Conservation (phyloP, 345 rosid genomes). For the Isatis tinctoria region DNA sequence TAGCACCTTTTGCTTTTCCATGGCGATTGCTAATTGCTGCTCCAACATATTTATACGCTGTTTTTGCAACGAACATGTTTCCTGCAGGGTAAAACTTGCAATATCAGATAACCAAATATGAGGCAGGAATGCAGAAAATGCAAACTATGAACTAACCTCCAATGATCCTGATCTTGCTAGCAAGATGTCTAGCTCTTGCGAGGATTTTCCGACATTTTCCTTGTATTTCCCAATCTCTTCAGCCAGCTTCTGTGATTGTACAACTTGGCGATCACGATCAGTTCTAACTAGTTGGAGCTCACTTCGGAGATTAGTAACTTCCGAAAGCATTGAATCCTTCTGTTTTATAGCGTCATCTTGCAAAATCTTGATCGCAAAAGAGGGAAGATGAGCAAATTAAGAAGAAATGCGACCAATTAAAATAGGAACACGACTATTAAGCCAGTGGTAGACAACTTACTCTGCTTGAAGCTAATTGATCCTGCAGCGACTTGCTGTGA, state of each 20-base stretch:
- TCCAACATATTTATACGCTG: slow-evolving; percentile 59
- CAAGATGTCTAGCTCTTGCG: slow-evolving; percentile 56
- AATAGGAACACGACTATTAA: background rate
- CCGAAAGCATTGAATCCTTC: slow-evolving; percentile 57
- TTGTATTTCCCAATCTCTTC: slow-evolving; percentile 50
- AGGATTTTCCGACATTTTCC: slow-evolving; percentile 67
- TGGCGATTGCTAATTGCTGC: slow-evolving; percentile 56
- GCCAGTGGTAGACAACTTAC: slow-evolving; percentile 35
- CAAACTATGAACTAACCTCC: slow-evolving; percentile 52
- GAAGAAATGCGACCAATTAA: background rate
- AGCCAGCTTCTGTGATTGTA: slow-evolving; percentile 49
- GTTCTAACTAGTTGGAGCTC: slow-evolving; percentile 80
- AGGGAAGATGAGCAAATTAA: background rate
- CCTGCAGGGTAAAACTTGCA: slow-evolving; percentile 41
- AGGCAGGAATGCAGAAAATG: background rate
- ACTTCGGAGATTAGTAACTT: slow-evolving; percentile 62
- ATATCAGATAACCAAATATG: slow-evolving; percentile 3
- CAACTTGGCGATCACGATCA: slow-evolving; percentile 71
- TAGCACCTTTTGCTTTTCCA: slow-evolving; percentile 75
- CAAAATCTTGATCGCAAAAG: slow-evolving; percentile 41
- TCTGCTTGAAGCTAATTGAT: slow-evolving; percentile 64
- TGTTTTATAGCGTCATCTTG: slow-evolving; percentile 70
- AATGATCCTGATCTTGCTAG: slow-evolving; percentile 50
- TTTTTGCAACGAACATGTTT: slow-evolving; percentile 73
- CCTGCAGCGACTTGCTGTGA: slow-evolving; percentile 76